Evolutionary conservation across 2,329 filamentous ascomycete genomes (phyloP).

Genomic region (Colletotrichum aenigma): DNA sequence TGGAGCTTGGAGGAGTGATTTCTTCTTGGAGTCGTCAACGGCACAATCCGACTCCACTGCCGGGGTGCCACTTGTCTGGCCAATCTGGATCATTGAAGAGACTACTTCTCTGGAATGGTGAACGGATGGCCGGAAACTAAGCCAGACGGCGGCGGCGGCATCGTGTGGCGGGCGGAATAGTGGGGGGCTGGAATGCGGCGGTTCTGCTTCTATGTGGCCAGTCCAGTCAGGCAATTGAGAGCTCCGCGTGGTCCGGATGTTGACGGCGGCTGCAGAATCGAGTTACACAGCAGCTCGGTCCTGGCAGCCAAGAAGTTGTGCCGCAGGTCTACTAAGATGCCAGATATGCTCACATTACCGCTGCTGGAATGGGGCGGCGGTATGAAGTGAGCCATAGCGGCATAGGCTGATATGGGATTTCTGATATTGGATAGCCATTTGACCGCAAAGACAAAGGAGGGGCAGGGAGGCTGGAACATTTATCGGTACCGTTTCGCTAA

Average conservation of each 20-base stretch:
- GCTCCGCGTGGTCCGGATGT: not conserved
- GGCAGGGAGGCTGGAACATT: not conserved
- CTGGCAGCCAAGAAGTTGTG: not conserved
- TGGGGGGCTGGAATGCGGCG: constrained; percentile 5
- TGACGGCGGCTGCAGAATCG: not conserved
- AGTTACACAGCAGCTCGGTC: not conserved
- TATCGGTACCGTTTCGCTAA: not conserved
- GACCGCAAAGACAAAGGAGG: not conserved
- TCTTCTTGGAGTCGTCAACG: not conserved
- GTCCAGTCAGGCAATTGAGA: not conserved
- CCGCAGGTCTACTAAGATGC: not conserved
- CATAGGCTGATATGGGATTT: not conserved
- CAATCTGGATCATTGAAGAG: not conserved
- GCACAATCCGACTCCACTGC: not conserved
- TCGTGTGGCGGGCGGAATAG: not conserved
- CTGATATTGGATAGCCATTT: not conserved
- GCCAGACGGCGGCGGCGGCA: not conserved
- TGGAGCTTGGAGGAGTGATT: not conserved
- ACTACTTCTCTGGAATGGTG: not conserved
- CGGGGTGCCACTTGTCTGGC: not conserved
- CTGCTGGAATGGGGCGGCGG: not conserved
- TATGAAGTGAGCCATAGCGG: not conserved
- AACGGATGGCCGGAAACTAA: constrained; percentile 11
- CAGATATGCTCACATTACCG: not conserved
- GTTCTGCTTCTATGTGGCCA: not conserved